A percentile compares a stretch with the other conserved stretches of the same genome.
These are phyloP conservation scores for Monascus ruber DNA, from an alignment of 2,329 filamentous ascomycete genomes.

Conservation along the genomic window DNA sequence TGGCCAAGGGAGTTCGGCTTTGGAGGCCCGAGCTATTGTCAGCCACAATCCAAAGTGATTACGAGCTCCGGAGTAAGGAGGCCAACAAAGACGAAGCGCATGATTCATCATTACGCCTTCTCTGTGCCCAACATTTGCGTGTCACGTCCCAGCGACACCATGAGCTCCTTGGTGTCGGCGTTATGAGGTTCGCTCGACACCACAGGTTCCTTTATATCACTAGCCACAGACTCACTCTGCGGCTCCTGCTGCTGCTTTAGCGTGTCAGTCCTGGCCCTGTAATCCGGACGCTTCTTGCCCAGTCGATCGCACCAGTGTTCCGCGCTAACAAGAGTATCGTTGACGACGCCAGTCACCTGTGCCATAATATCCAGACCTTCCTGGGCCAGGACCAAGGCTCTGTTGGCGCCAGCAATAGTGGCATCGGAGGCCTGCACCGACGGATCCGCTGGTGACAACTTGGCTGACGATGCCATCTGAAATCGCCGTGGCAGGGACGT, in stretches of 20 bases:
- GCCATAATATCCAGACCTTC: slow-evolving; percentile 91
- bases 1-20: too few species aligned
- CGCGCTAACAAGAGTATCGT: slow-evolving; percentile 79
- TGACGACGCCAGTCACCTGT: slow-evolving; percentile 77
- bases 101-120: slow-evolving; percentile 12
- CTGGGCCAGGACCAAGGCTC: slow-evolving; percentile 73
- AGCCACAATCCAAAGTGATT: too few species aligned
- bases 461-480: slow-evolving; percentile 53
- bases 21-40: neutral
- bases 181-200: neutral
- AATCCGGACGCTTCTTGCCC: slow-evolving; percentile 39
- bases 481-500: slow-evolving; percentile 77
- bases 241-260: slow-evolving; percentile 10
- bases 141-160: slow-evolving; percentile 13
- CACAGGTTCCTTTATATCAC: slow-evolving; percentile 15
- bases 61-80: too few species aligned
- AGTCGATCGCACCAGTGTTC: slow-evolving; percentile 82
- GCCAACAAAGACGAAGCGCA: too few species aligned
- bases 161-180: slow-evolving; percentile 4
- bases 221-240: slow-evolving; percentile 9
- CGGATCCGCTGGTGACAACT: slow-evolving; percentile 19
- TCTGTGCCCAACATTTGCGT: slow-evolving; percentile 26
- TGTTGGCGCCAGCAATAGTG: slow-evolving; percentile 49
- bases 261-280: slow-evolving; percentile 11
- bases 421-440: slow-evolving; percentile 32